These are phyloP conservation scores for Dorcoceras hygrometricum DNA, from an alignment of 257 asterid genomes.

Conservation along the genomic window DNA sequence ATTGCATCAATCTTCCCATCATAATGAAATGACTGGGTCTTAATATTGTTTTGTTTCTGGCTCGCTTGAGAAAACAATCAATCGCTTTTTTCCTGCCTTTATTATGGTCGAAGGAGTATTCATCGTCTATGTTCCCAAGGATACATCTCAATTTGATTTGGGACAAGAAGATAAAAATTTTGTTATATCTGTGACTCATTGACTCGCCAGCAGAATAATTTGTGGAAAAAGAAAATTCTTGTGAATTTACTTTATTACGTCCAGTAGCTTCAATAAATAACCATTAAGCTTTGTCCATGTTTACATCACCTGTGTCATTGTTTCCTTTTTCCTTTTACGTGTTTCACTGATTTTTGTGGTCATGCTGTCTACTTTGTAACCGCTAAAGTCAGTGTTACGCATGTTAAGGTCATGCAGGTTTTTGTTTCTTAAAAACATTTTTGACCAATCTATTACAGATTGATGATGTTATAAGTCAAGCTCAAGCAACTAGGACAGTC, in stretches of 20 bases:
- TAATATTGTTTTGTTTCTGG: background rate
- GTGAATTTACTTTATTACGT: background rate
- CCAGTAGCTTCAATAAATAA: background rate
- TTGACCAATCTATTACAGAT: constrained; percentile 43
- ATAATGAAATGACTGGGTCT: background rate
- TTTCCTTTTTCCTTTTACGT: background rate
- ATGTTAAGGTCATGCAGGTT: constrained; percentile 7
- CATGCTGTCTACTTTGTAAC: constrained; percentile 1
- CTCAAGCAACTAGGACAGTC: constrained; percentile 83
- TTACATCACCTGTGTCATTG: background rate
- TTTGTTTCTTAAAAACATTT: constrained; percentile 6
- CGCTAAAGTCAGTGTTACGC: background rate
- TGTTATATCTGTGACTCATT: background rate
- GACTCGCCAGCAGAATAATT: background rate
- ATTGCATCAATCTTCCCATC: background rate
- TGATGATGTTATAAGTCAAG: constrained; percentile 96
- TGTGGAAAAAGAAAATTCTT: background rate
- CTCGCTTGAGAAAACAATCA: background rate
- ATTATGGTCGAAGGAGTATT: background rate
- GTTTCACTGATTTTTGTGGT: background rate
- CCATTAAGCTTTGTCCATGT: background rate
- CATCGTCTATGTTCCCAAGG: too few relatives aligned
- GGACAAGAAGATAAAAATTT: background rate
- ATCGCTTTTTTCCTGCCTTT: background rate
- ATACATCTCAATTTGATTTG: background rate